A percentile compares a stretch with the other conserved stretches of the same genome.
Conservation (phyloP, 2,329 filamentous ascomycete species). For the Fusarium sp. region DNA sequence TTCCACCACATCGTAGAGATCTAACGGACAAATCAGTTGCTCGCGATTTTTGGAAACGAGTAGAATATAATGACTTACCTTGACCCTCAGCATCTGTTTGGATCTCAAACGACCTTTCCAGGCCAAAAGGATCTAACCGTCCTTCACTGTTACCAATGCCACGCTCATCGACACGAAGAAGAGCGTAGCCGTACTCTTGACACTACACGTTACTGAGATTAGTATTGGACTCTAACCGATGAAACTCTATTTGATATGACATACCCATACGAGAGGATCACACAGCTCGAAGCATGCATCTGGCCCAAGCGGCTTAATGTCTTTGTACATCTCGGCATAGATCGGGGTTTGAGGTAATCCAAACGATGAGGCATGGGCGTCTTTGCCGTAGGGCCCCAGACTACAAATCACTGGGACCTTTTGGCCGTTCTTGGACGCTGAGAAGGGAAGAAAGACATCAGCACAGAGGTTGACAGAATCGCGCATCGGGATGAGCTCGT, state of each 20-base stretch:
- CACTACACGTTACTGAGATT: fast-evolving
- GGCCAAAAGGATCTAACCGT: neutral
- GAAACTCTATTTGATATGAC: fast-evolving
- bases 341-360: neutral
- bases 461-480: neutral
- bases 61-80: neutral
- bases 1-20: neutral
- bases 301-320: neutral
- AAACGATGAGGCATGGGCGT: neutral
- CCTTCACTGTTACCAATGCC: neutral
- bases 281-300: neutral
- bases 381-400: fast-evolving
- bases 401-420: neutral
- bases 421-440: fast-evolving
- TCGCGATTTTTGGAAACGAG: fast-evolving
- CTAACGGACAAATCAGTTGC: fast-evolving
- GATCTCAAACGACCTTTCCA: neutral
- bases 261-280: neutral
- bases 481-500: neutral
- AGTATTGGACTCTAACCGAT: fast-evolving
- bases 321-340: neutral
- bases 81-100: fast-evolving
- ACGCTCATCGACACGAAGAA: neutral
- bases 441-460: neutral
- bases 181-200: neutral